These are phyloP conservation scores for Colletotrichum sp. DNA, from an alignment of 2,329 filamentous ascomycete genomes.

Conservation along the genomic window DNA sequence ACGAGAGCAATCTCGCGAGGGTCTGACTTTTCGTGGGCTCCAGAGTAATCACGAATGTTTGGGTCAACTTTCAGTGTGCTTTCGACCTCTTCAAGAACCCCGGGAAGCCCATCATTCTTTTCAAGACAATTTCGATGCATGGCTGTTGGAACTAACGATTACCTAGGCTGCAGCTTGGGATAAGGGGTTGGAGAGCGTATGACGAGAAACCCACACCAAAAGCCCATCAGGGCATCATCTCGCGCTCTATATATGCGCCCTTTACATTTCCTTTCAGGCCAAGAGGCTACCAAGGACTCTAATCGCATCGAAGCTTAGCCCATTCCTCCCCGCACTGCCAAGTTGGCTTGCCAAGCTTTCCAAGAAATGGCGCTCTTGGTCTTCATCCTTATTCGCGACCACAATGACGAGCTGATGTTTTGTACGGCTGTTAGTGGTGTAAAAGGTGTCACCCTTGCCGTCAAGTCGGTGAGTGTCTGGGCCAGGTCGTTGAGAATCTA, in stretches of 20 bases:
- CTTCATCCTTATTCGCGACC: neutral
- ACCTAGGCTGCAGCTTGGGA: neutral
- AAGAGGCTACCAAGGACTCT: neutral
- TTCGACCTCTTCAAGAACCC: neutral
- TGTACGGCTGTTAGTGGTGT: neutral
- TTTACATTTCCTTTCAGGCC: neutral
- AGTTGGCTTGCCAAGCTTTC: neutral
- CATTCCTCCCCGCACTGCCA: neutral
- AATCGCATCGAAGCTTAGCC: neutral
- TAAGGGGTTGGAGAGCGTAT: neutral
- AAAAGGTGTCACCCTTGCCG: neutral
- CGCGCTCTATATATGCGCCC: neutral
- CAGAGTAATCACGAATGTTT: conserved; percentile 35
- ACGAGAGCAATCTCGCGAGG: conserved; percentile 43
- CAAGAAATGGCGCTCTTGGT: neutral
- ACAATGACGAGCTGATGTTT: neutral
- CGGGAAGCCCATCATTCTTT: neutral
- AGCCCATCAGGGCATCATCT: rapidly evolving
- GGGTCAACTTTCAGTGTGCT: neutral
- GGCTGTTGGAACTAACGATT: rapidly evolving
- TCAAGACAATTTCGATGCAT: neutral
- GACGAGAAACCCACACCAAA: neutral
- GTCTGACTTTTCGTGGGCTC: conserved; percentile 42
- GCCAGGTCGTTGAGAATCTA: neutral
- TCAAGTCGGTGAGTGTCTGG: neutral